Base-by-base conservation (phyloP, 2,329 filamentous ascomycete species). In the Cordyceps fumosorosea region DNA sequence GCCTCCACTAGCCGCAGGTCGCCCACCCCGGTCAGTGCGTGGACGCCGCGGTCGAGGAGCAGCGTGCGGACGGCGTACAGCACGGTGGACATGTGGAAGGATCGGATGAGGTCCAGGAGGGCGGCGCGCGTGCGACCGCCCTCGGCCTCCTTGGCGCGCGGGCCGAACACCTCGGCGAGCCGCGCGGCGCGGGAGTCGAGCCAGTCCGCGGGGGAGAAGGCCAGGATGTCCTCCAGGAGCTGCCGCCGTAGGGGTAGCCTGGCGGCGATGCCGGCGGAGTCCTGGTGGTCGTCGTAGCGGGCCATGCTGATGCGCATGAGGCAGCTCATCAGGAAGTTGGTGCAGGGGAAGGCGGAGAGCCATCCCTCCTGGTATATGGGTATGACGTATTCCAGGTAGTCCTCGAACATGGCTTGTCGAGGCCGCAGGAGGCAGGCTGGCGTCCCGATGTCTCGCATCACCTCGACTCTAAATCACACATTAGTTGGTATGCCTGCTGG, bases 11-110 rank as follows among this genome's bases (percentile, higher is more conserved):
- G 18, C 44, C 6, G 8, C n/a, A 20, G n/a, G n/a, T 2, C 18
- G n/a, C 1, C 44, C n/a, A 20, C 3, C 3, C 18, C 44, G 40
- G 32, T 11, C 12, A 61, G 20, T 14, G 24, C 32, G 32, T 20
- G 22, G 44, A 60, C 54, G 1, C 56, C 57, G 12, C 59, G 29
- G 57, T 63, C 63, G 4, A 65, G 47, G 44, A 62, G 61, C 7
- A 65, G 63, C 5, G 63, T 65, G 29, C 62, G 61, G 26, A 63
- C 54, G 20, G 61, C 56, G 50, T 65, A 65, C 6, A 65, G 22
- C 53, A 63, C 20, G 3, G 26, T 26, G 24, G 61, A 54, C 32
- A 52, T 50, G 20, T 63, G 61, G 14, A 63, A 56, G 2, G 61
- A 51, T 22, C 37, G 52, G 11, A 58, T 52, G n/a, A 65, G 48